A percentile compares a stretch with the other conserved stretches of the same genome.
These are phyloP conservation scores for Dentipellis fragilis DNA, from an alignment of 768 basidiomycete genomes.

Conservation along the genomic window DNA sequence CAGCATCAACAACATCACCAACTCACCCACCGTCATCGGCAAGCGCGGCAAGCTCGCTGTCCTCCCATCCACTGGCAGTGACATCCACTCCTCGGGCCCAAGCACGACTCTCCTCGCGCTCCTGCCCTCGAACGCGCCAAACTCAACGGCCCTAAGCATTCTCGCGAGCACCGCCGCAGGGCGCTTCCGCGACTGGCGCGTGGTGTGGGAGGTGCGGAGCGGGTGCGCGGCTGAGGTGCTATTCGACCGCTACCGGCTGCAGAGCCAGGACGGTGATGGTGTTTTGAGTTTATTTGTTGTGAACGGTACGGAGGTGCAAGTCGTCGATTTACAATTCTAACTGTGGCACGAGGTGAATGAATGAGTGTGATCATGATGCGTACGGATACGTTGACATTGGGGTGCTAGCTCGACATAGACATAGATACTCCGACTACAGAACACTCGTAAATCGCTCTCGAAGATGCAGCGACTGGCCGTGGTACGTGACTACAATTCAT, in stretches of 20 bases:
- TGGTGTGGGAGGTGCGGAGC: slow-evolving; percentile 20
- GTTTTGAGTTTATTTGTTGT: slow-evolving; percentile 25
- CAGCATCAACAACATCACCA: slow-evolving; percentile 25
- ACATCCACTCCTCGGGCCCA: not conserved
- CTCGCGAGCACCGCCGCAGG: slow-evolving; percentile 21
- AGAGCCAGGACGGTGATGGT: slow-evolving; percentile 21
- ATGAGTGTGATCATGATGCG: not conserved
- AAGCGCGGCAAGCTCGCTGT: slow-evolving; percentile 27
- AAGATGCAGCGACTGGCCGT: too few relatives aligned
- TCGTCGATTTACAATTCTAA: slow-evolving; percentile 19
- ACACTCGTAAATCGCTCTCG: too few relatives aligned
- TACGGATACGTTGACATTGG: not conserved
- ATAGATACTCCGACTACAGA: not conserved
- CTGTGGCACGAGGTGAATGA: not conserved
- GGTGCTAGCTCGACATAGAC: not conserved
- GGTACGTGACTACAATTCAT: too few relatives aligned
- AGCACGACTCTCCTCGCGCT: slow-evolving; percentile 16
- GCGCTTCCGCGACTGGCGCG: slow-evolving; percentile 24
- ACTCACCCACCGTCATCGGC: slow-evolving; percentile 26
- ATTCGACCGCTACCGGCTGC: slow-evolving; percentile 23
- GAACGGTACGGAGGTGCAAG: slow-evolving; percentile 21
- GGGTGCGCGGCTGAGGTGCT: slow-evolving; percentile 26
- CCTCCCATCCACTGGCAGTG: not conserved
- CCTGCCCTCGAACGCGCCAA: slow-evolving; percentile 25
- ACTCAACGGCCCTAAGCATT: slow-evolving; percentile 23